Base-by-base conservation (phyloP, 2,329 filamentous ascomycete species). In the Macrophomina tecta region DNA sequence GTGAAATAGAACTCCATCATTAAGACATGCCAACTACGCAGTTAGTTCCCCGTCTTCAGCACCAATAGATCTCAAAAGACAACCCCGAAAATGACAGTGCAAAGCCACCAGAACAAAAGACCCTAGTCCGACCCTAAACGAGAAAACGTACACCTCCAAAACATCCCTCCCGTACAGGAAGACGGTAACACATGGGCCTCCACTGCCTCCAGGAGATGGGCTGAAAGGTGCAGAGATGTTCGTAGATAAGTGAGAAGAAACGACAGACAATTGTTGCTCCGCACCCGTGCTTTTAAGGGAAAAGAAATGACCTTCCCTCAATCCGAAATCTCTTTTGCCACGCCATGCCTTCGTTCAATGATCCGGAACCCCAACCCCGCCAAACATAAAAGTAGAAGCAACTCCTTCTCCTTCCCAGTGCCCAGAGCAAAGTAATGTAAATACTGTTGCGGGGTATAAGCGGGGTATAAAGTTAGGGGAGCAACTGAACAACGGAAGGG, bases 401-500 rank as follows among this genome's bases (percentile, higher is more conserved):
- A 61, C 56, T 61, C 56, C 56, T 61, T 61, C 30, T 61, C 42
- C 56, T 61, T 34, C 23, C 56, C 56, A 61, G 56, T 61, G 28
- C 42, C 56, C 56, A 61, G 48, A 23, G 56, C 56, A 61, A 48
- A 61, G 56, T 61, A 61, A 61, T 58, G 28, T 45, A 48, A 14
- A 30, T 61, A 61, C 56, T 61, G 56, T 48, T 46, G 40, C 55
- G 56, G 42, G 56, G 40, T 60, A 60, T 60, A 60, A 36, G 12
- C 9, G 40, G 56, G 56, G 56, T 61, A 61, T 61, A 61, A 16
- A 32, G 55, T 45, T 46, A 60, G 45, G 23, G 56, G 56, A 61
- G 56, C 40, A 61, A 61, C 56, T 61, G 42, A 30, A 61, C 56
- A 61, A 61, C 28, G 42, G 30, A 61, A 48, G 28, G 56, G 56